A percentile compares a stretch with the other conserved stretches of the same genome.
Evolutionary conservation across 306 rosid species (phyloP).

Genomic region (Gynostemma pentaphyllum): DNA sequence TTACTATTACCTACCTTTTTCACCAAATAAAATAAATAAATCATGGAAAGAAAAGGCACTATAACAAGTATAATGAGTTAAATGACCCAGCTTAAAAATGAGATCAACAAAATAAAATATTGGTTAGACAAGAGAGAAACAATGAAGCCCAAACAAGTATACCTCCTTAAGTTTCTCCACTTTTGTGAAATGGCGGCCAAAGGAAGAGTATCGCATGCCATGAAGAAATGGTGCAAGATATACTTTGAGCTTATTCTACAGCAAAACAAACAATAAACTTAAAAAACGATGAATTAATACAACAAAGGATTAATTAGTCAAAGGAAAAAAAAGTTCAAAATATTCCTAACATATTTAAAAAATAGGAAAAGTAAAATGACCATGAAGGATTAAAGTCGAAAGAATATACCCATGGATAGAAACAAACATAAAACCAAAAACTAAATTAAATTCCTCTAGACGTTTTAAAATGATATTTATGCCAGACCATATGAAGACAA

Average conservation of each 20-base stretch:
- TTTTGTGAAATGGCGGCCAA: slow-evolving; percentile 85
- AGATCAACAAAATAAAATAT: neutral
- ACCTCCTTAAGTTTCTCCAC: slow-evolving; percentile 82
- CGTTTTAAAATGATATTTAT: too few species aligned
- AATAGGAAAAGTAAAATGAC: neutral
- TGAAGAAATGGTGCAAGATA: slow-evolving; percentile 67
- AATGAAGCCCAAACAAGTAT: slow-evolving; percentile 6
- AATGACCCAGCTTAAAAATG: neutral
- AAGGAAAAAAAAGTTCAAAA: neutral
- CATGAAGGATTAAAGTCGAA: too few species aligned
- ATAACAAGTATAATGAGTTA: slow-evolving; percentile 2
- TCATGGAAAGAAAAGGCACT: neutral
- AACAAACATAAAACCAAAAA: too few species aligned
- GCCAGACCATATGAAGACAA: too few species aligned
- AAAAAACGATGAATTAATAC: neutral
- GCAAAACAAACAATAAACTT: slow-evolving; percentile 9
- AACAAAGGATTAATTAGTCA: neutral
- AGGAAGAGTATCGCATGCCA: slow-evolving; percentile 90
- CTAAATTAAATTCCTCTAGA: too few species aligned
- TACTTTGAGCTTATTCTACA: slow-evolving; percentile 64
- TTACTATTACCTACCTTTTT: neutral
- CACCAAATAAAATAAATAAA: too few species aligned
- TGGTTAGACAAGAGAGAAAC: neutral
- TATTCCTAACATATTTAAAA: neutral
- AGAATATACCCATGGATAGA: too few species aligned